A percentile compares a stretch with the other conserved stretches of the same genome.
These are phyloP conservation scores for Strombidium stylifer DNA, from an alignment of 73 alveolate genomes.

Conservation along the genomic window DNA sequence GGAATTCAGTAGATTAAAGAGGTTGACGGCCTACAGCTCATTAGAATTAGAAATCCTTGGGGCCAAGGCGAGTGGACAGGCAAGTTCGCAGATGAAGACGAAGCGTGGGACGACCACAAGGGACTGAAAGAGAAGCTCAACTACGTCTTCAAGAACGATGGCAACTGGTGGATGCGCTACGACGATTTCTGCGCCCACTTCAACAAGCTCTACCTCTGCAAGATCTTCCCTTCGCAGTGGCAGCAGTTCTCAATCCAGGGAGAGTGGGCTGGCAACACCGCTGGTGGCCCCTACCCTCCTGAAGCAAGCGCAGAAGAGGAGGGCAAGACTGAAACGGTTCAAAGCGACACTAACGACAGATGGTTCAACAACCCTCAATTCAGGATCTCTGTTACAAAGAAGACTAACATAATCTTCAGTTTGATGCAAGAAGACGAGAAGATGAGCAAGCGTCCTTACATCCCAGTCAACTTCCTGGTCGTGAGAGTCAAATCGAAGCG, in stretches of 20 bases:
- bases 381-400: constrained; percentile 87
- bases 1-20: constrained; percentile 96
- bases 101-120: constrained; percentile 99
- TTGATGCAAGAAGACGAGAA: constrained; percentile 98
- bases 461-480: constrained; percentile 91
- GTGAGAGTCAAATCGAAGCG: constrained; percentile 90
- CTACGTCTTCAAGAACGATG: constrained; percentile 95
- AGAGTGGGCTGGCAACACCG: constrained; percentile 93
- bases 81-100: constrained; percentile 98
- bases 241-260: constrained; percentile 90
- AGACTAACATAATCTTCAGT: constrained; percentile 91
- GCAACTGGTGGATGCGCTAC: constrained; percentile 99
- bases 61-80: constrained; percentile 99
- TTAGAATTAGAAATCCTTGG: constrained; percentile 98
- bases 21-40: constrained; percentile 84
- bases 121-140: constrained; percentile 95
- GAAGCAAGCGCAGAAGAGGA: constrained; percentile 80
- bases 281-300: constrained; percentile 98
- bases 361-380: constrained; percentile 98
- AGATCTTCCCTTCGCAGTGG: constrained; percentile 98
- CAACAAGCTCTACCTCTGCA: constrained; percentile 93
- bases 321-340: constrained; percentile 63
- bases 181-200: constrained; percentile 95
- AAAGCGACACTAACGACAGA: constrained; percentile 95
- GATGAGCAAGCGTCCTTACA: constrained; percentile 86